phyloP scores from a whole-genome alignment of 257 asterid species.

The Asclepias syriaca region DNA sequence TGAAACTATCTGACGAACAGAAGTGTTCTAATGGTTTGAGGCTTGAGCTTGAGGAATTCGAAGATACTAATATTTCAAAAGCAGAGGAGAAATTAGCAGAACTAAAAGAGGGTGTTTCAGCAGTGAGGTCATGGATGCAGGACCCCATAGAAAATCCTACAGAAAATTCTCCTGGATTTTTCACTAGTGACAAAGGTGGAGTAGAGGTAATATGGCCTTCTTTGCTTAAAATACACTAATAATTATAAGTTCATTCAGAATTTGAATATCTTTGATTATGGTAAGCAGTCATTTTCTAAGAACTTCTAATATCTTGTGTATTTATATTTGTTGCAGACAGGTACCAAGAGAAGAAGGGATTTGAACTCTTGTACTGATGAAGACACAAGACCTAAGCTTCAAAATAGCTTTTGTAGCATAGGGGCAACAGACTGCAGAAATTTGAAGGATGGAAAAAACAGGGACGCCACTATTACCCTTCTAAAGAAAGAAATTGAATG shows the following conservation, averaged over 20 bases:
- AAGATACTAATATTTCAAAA: conserved; percentile 43
- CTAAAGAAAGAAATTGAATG: conserved; percentile 67
- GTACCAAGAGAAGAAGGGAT: conserved; percentile 33
- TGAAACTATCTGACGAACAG: conserved; percentile 47
- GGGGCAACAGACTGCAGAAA: conserved; percentile 17
- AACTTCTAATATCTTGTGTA: conserved; percentile 13
- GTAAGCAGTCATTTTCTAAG: neutral
- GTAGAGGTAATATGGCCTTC: conserved; percentile 40
- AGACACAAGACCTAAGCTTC: conserved; percentile 20
- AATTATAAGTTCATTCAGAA: conserved; percentile 5
- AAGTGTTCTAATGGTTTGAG: conserved; percentile 30
- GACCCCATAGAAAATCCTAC: conserved; percentile 22
- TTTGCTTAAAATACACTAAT: conserved; percentile 13
- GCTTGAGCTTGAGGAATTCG: conserved; percentile 46
- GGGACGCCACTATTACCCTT: conserved; percentile 51
- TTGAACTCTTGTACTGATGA: conserved; percentile 11
- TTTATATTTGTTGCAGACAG: conserved; percentile 61
- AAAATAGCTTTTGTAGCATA: conserved; percentile 9
- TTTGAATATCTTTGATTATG: conserved; percentile 6
- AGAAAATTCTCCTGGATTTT: conserved; percentile 19
- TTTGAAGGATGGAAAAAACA: conserved; percentile 32
- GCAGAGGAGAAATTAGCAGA: conserved; percentile 54
- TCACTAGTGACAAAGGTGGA: conserved; percentile 29
- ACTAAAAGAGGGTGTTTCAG: conserved; percentile 54
- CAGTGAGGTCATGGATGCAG: conserved; percentile 47